phyloP scores from a whole-genome alignment of 192 early-diverging fungal genomes.

The Neocallimastix lanati region DNA sequence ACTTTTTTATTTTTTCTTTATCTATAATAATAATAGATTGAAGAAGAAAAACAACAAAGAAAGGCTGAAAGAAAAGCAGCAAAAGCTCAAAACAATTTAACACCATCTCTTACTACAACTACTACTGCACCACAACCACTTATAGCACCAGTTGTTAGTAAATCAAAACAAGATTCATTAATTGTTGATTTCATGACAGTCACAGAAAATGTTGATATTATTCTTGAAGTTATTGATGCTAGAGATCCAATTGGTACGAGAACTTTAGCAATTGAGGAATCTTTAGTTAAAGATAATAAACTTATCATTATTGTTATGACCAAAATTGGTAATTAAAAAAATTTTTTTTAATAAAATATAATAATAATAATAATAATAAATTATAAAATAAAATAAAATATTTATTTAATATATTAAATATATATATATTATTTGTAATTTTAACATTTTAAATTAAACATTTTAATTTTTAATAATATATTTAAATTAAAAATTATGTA shows the following conservation, averaged over 20 bases:
- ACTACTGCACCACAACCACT: not conserved
- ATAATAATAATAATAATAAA: too few relatives aligned
- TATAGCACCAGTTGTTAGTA: not conserved
- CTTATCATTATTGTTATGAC: conserved; percentile 86
- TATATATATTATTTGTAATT: too few relatives aligned
- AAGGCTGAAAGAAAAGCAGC: not conserved
- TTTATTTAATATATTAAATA: too few relatives aligned
- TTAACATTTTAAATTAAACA: too few relatives aligned
- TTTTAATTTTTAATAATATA: too few relatives aligned
- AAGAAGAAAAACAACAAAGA: not conserved
- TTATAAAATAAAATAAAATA: too few relatives aligned
- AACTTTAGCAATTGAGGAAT: conserved; percentile 75
- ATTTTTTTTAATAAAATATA: too few relatives aligned
- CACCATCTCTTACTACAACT: not conserved
- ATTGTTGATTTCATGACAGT: not conserved
- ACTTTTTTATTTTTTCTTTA: too few relatives aligned
- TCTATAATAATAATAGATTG: not conserved
- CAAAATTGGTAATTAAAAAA: conserved; percentile 64
- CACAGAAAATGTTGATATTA: conserved; percentile 82
- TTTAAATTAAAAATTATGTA: too few relatives aligned
- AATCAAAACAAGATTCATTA: not conserved
- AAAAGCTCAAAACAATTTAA: not conserved
- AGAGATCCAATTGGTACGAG: conserved; percentile 91
- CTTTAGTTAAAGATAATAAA: conserved; percentile 84
- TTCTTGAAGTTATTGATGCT: conserved; percentile 89